Percentiles rank a stretch among this genome's conserved stretches.
phyloP scores from a whole-genome alignment of 768 basidiomycete species.

The Boletus huronensis region DNA sequence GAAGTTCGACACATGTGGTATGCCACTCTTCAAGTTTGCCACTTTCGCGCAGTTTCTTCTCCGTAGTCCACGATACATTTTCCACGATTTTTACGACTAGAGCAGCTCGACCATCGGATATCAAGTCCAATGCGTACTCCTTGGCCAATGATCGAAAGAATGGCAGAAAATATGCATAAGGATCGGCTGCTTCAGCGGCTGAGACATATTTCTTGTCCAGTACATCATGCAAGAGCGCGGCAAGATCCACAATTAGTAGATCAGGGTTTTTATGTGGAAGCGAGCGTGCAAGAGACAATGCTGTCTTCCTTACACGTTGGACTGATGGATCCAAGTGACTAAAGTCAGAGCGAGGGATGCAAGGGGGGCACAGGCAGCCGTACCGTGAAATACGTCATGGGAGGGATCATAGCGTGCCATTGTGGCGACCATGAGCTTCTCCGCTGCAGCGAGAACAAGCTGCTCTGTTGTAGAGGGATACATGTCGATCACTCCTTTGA shows the following conservation, averaged over 20 bases:
- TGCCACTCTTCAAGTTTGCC: slow-evolving; percentile 68
- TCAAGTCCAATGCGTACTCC: slow-evolving; percentile 49
- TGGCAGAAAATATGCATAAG: slow-evolving; percentile 64
- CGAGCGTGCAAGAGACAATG: slow-evolving; percentile 60
- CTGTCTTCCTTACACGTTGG: slow-evolving; percentile 76
- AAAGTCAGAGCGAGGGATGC: slow-evolving; percentile 5
- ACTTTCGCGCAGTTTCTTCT: slow-evolving; percentile 57
- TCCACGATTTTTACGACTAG: slow-evolving; percentile 62
- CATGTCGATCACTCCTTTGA: not conserved
- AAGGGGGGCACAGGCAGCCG: slow-evolving; percentile 19
- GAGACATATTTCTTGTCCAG: slow-evolving; percentile 83
- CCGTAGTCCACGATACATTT: slow-evolving; percentile 83
- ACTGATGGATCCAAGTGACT: slow-evolving; percentile 44
- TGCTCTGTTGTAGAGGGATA: slow-evolving; percentile 56
- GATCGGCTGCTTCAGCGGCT: slow-evolving; percentile 51
- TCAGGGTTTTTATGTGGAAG: slow-evolving; percentile 50
- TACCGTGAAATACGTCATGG: slow-evolving; percentile 78
- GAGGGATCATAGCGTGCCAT: slow-evolving; percentile 81
- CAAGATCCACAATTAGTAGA: slow-evolving; percentile 74
- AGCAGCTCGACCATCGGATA: slow-evolving; percentile 57
- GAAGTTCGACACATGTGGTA: slow-evolving; percentile 65
- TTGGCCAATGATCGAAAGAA: slow-evolving; percentile 50
- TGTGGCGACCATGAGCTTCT: slow-evolving; percentile 64
- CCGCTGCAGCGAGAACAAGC: slow-evolving; percentile 51
- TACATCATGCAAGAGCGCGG: slow-evolving; percentile 86